phyloP scores from a whole-genome alignment of 108 stramenopile genomes.

The Aurantiochytrium sp. region DNA sequence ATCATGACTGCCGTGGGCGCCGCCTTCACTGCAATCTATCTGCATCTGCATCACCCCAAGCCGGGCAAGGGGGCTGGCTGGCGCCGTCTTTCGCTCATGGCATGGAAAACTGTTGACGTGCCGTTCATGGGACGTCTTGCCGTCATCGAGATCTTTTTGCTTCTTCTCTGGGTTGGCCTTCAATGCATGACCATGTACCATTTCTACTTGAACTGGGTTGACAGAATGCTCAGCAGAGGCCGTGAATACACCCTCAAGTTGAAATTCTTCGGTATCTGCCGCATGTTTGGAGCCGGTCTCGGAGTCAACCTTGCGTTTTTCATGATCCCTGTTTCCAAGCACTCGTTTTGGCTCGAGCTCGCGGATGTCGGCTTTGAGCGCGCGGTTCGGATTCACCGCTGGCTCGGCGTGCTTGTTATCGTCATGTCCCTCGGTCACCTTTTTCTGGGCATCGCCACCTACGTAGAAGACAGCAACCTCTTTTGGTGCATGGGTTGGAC shows the following conservation, averaged over 20 bases:
- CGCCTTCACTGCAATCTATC: too few species aligned
- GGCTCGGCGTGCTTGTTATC: neutral
- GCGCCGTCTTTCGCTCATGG: neutral
- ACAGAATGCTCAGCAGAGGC: neutral
- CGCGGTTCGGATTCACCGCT: neutral
- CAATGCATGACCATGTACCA: neutral
- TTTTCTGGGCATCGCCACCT: neutral
- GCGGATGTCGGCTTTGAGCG: constrained; percentile 5
- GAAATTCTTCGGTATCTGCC: neutral
- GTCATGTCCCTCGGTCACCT: neutral
- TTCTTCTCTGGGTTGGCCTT: neutral
- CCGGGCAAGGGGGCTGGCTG: neutral
- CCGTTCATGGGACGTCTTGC: neutral
- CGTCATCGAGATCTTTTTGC: neutral
- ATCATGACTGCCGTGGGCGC: too few species aligned
- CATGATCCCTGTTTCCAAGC: neutral
- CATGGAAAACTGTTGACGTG: neutral
- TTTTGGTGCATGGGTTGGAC: neutral
- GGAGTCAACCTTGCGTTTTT: neutral
- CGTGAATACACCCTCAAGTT: neutral
- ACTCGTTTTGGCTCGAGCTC: constrained; percentile 15
- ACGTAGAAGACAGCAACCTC: neutral
- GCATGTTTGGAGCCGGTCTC: neutral
- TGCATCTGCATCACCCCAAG: too few species aligned
- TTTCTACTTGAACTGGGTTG: neutral